These are phyloP conservation scores for Trypanosoma conorhini DNA, from an alignment of 208 protist genomes.

Conservation along the genomic window DNA sequence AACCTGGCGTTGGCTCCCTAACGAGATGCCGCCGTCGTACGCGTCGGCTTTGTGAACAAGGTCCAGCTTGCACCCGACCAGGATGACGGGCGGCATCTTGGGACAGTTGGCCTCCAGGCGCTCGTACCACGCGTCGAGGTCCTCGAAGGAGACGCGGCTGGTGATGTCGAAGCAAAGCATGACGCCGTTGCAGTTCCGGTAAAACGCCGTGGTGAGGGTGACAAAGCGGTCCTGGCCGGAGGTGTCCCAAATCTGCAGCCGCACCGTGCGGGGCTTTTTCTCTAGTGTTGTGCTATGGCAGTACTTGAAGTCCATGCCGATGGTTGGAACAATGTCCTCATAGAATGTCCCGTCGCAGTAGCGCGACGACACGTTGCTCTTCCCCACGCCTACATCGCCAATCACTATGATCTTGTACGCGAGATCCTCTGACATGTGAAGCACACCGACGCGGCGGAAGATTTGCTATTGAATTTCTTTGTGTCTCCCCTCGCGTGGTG, in stretches of 20 bases:
- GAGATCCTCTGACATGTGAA: constrained; percentile 70
- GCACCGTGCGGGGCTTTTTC: constrained; percentile 64
- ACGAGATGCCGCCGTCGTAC: constrained; percentile 57
- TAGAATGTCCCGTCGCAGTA: constrained; percentile 89
- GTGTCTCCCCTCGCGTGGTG: background rate
- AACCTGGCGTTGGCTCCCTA: constrained; percentile 78
- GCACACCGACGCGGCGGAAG: background rate
- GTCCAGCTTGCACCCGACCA: constrained; percentile 89
- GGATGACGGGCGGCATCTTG: constrained; percentile 65
- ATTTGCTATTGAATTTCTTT: constrained; percentile 6
- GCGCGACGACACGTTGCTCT: constrained; percentile 88
- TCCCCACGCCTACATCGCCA: constrained; percentile 90
- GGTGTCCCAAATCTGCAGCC: constrained; percentile 91
- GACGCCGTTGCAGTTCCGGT: constrained; percentile 89
- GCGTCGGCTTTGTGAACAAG: constrained; percentile 63
- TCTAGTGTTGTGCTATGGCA: constrained; percentile 73
- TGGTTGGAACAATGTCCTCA: constrained; percentile 75
- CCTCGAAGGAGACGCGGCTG: constrained; percentile 85
- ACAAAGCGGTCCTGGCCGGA: constrained; percentile 90
- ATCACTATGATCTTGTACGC: constrained; percentile 93
- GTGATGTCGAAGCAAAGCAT: constrained; percentile 98
- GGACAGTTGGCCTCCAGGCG: constrained; percentile 63
- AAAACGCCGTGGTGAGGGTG: constrained; percentile 91
- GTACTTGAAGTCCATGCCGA: constrained; percentile 91
- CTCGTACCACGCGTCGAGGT: constrained; percentile 86